Evolutionary conservation across 257 asterid genomes (phyloP).

Genomic region (Capsicum rhomboideum): DNA sequence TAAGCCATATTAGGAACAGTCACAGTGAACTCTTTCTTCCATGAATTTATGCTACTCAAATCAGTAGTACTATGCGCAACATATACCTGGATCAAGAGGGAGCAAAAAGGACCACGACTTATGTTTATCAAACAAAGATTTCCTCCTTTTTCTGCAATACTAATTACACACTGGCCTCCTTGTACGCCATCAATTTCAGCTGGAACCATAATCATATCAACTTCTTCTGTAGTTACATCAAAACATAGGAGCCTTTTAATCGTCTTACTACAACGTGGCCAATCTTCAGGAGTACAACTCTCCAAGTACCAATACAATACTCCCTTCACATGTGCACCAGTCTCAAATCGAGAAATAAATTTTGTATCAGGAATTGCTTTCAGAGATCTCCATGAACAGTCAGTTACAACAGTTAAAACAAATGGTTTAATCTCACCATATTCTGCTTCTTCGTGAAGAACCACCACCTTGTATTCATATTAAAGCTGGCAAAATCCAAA

Average conservation of each 20-base stretch:
- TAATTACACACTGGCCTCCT: neutral
- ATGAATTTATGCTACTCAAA: neutral
- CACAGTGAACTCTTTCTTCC: neutral
- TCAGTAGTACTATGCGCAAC: neutral
- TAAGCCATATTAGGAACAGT: neutral
- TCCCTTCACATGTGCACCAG: neutral
- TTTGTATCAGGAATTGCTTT: neutral
- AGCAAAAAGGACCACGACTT: neutral
- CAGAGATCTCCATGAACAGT: neutral
- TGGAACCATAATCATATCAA: neutral
- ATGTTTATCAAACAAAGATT: neutral
- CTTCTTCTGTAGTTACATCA: neutral
- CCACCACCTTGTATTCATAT: too few relatives aligned
- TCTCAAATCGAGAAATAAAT: neutral
- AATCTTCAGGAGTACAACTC: too few relatives aligned
- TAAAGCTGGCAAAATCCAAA: too few relatives aligned
- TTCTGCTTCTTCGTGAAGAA: too few relatives aligned
- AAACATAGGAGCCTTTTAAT: neutral
- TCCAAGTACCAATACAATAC: neutral
- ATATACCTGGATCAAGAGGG: neutral
- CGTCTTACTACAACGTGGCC: too few relatives aligned
- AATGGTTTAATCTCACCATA: neutral
- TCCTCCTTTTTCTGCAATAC: neutral
- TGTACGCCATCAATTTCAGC: too few relatives aligned
- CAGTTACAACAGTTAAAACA: neutral